Evolutionary conservation across 495 filamentous ascomycete species (phyloP), one percentile per base, ranked within the genome.

Genomic region (Pseudomonodictys pantanalensis): DNA sequence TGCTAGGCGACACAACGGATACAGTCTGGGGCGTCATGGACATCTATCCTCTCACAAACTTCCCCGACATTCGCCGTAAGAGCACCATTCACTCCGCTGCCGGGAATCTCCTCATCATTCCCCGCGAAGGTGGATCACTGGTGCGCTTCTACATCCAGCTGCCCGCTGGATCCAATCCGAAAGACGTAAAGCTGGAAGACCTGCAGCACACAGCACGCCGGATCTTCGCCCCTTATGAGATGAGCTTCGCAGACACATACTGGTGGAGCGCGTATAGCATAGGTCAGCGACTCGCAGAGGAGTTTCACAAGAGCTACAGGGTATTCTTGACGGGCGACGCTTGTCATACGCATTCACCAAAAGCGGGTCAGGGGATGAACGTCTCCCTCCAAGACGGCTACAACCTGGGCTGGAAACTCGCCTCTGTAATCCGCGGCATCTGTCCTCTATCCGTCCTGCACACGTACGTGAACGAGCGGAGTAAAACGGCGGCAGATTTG

Each of bases 11-110:
- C 67, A 85, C 78, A 64, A 85, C 77, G 29, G 87, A 92, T 69
- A 77, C 84, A 28, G 79, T 88, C 44, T 90, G 86, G 86, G 90
- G 91, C 58, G 90, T 95, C 12, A 87, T 93, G 84, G 91, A 96
- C 58, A 78, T 89, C 58, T 81, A 87, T 29, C 85, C 87, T 4
- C 77, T 74, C 4, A 92, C 90, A 0, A 73, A 85, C 64, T 96
- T 92, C 72, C 91, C 90, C 3, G 85, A 88, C 60, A 82, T 88
- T 59, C 77, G 85, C 47, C 83, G 81, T 51, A 84, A 84, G 69
- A 70, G 68, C 8, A 76, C 79, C 7, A 71, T 88, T 41, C 79
- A 79, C 63, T 82, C 83, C 1, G 45, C 70, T 4, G 62, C 72
- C 1, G 84, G 85, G 9, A 83, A 74, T 49, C 61, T 85, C 15